phyloP scores from a whole-genome alignment of 1,284 basidiomycete species.

The Porogramme epimiltina region DNA sequence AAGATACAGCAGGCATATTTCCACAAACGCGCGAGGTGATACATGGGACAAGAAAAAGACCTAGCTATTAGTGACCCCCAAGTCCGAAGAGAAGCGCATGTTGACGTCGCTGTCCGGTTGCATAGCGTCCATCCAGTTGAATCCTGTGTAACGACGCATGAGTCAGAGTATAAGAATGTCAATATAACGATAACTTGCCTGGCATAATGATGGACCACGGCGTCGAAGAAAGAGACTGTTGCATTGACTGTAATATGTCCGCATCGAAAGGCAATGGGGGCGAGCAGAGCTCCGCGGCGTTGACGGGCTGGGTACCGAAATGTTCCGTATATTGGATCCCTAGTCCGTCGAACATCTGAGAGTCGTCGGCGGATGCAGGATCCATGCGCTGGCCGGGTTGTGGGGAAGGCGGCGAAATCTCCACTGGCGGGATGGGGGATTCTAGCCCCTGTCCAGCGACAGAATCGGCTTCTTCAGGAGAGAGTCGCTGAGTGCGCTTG shows the following conservation, averaged over 20 bases:
- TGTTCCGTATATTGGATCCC: constrained; percentile 9
- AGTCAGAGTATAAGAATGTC: neutral
- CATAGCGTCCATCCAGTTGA: constrained; percentile 31
- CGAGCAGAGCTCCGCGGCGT: constrained; percentile 48
- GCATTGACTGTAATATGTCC: constrained; percentile 60
- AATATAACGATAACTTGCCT: constrained; percentile 39
- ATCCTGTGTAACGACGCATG: constrained; percentile 17
- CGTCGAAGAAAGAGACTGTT: constrained; percentile 53
- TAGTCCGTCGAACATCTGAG: neutral
- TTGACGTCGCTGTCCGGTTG: constrained; percentile 19
- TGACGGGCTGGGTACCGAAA: constrained; percentile 20
- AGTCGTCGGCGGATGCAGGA: neutral
- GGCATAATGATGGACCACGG: constrained; percentile 55
- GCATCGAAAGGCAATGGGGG: constrained; percentile 57
- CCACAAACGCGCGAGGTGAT: neutral
- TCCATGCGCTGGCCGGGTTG: constrained; percentile 12
- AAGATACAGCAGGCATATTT: neutral
- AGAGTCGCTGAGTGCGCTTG: constrained; percentile 17
- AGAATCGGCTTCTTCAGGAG: constrained; percentile 5
- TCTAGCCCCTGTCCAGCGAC: neutral
- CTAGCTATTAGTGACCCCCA: neutral
- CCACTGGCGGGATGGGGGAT: neutral
- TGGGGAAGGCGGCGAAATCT: neutral
- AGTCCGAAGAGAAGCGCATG: constrained; percentile 9
- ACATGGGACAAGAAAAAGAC: neutral